Evolutionary conservation across 441 rosid genomes (phyloP), one percentile per base, ranked within the genome.

Genomic region (Viola pubescens): DNA sequence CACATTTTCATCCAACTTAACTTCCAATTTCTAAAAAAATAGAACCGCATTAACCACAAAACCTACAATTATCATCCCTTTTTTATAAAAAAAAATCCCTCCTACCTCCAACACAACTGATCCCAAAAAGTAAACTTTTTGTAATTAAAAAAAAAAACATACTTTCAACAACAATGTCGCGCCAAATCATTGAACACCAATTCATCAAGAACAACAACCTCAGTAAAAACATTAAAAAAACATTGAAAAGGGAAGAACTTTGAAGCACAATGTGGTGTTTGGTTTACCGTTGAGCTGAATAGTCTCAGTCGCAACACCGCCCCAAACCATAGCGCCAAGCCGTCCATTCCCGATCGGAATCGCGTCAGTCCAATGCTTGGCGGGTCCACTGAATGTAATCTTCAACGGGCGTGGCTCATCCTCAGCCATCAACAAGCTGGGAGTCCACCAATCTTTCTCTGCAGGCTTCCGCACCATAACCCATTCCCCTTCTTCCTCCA

Each of bases 311-410:
- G 82, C 69, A 69, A 86, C 89, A 14, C 91, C 81, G 40, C 97
- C 97, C 94, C 92, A 88, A 45, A 94, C 69, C 86, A 88, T 86
- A 40, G 98, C 98, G 37, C 98, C 98, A 4, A 94, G 71, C 11
- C 94, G 92, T 16, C 97, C 98, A 79, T 89, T 94, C 0, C 97
- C 97, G 26, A 94, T 76, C 6, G 96, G 98, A 59, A 86, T 78
- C 7, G 97, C 83, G 67, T 92, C 97, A 5, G 95, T 89, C 95
- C 94, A 92, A 61, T 84, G 71, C 65, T 74, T 69, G 45, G 96
- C 86, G 0, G 97, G 95, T 46, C 75, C 85, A 14, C 13, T 37
- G 63, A 82, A 92, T 4, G 75, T 78, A 41, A 92, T 56, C 81
- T 81, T 92, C 52, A 86, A 68, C 11, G 90, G 86, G 58, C 55